Evolutionary conservation across 2,329 filamentous ascomycete genomes (phyloP), one percentile per base, ranked within the genome.

Genomic region (Fusarium haematococcum): DNA sequence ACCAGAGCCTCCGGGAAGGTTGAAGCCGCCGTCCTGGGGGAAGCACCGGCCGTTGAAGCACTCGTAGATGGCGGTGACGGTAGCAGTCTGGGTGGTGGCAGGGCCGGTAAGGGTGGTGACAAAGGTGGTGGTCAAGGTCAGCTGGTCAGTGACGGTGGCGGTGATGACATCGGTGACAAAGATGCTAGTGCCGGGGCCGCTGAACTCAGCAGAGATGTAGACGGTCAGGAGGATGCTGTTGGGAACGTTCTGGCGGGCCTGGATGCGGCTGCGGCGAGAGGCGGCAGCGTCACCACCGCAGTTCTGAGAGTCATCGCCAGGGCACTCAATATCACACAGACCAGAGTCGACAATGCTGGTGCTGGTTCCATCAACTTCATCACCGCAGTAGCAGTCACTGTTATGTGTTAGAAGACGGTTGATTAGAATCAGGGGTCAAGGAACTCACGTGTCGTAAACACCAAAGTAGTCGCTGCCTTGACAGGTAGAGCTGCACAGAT

Each of bases 401-500:
- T 18, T 8, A 1, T 1, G 0, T 5, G 43, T 76, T 39, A 76
- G 73, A 18, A 14, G 1, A 9, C 5, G 5, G 16, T 13, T 7
- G 2, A 1, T 33, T 13, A 0, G 5, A 20, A 13, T 18, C 20
- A 8, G 13, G 2, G 25, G 6, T 10, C 6, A 11, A 10, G 5
- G 8, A 16, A 73, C 78, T 78, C 45, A 77, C 80, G 62, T 75
- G 48, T 75, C 70, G 56, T 70, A 66, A 45, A 77, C 68, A 63
- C 77, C 81, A 35, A 82, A 80, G 72, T 76, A 79, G 20, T 57
- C 63, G 18, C 67, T 67, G 48, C 74, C 71, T 1, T 59, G 58
- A 27, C 79, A 81, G 45, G 68, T 72, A n/a, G 67, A 65, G 13
- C 74, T 74, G 56, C 81, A 82, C 4, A 70, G 48, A 9, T 82